Conservation (phyloP, 208 protist species). For the Acanthamoeba castellanii region DNA sequence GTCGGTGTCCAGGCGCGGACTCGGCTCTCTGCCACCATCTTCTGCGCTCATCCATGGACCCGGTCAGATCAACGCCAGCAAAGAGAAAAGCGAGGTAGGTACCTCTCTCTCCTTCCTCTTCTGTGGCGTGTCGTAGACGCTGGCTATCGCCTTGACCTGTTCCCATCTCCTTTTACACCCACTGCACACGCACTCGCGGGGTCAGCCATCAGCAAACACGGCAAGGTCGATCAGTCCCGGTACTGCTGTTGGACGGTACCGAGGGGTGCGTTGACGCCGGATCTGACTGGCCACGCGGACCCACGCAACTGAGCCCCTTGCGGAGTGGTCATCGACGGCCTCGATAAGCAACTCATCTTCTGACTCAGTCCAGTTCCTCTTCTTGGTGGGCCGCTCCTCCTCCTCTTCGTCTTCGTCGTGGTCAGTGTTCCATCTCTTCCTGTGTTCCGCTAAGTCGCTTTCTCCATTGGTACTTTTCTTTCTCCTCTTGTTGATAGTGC, state of each 20-base stretch:
- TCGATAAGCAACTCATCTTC: neutral
- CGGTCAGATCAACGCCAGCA: neutral
- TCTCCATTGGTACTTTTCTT: neutral
- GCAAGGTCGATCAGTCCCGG: too few relatives aligned
- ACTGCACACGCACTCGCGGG: neutral
- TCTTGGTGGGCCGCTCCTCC: neutral
- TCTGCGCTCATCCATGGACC: neutral
- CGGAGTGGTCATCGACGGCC: neutral
- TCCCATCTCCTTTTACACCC: neutral
- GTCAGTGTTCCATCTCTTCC: neutral
- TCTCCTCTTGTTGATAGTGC: too few relatives aligned
- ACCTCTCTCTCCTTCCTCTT: constrained; percentile 18
- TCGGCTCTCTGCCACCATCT: neutral
- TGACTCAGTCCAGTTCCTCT: neutral
- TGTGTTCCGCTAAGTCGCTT: neutral
- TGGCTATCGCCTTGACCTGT: neutral
- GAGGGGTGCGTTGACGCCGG: neutral
- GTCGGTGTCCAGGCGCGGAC: neutral
- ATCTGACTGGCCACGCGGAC: neutral
- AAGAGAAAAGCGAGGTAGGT: neutral
- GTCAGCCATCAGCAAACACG: neutral
- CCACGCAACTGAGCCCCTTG: neutral
- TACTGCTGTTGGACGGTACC: neutral
- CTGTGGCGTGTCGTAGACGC: neutral
- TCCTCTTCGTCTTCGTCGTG: neutral